phyloP scores from a whole-genome alignment of 1,284 basidiomycete genomes.

The Ceratobasidium sp. region DNA sequence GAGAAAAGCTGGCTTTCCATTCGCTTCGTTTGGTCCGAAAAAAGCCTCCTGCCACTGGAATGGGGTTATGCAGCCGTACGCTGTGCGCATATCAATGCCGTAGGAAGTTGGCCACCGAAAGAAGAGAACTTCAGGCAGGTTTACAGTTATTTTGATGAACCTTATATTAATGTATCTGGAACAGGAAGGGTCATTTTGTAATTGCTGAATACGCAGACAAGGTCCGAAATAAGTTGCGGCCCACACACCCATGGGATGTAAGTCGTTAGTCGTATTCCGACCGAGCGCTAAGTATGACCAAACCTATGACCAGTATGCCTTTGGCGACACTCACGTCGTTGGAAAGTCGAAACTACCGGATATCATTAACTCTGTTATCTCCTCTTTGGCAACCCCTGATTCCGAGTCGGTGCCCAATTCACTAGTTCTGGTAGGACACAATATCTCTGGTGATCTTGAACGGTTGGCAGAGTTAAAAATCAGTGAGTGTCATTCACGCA shows the following conservation, averaged over 20 bases:
- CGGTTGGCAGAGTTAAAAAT: constrained; percentile 76
- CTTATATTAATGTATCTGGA: not conserved
- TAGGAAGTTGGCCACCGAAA: constrained; percentile 79
- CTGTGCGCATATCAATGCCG: constrained; percentile 75
- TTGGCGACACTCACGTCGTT: constrained; percentile 77
- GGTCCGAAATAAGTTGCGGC: constrained; percentile 63
- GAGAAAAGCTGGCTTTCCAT: constrained; percentile 79
- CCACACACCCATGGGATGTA: constrained; percentile 74
- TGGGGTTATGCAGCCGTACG: constrained; percentile 82
- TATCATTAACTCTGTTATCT: constrained; percentile 77
- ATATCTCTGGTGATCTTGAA: constrained; percentile 60
- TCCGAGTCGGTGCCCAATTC: constrained; percentile 73
- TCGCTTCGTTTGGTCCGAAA: constrained; percentile 79
- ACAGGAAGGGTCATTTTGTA: constrained; percentile 77
- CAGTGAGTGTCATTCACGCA: constrained; percentile 56
- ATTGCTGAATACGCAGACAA: constrained; percentile 79
- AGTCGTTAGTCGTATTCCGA: constrained; percentile 37
- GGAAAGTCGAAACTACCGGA: constrained; percentile 71
- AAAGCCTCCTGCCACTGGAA: constrained; percentile 74
- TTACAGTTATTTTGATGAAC: not conserved
- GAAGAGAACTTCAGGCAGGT: constrained; percentile 77
- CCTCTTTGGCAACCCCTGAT: constrained; percentile 74
- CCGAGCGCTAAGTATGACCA: not conserved
- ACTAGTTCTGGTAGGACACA: constrained; percentile 78
- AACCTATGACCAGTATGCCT: constrained; percentile 65